phyloP scores from a whole-genome alignment of 1,139 yeast species.

The Diutina rugosa region DNA sequence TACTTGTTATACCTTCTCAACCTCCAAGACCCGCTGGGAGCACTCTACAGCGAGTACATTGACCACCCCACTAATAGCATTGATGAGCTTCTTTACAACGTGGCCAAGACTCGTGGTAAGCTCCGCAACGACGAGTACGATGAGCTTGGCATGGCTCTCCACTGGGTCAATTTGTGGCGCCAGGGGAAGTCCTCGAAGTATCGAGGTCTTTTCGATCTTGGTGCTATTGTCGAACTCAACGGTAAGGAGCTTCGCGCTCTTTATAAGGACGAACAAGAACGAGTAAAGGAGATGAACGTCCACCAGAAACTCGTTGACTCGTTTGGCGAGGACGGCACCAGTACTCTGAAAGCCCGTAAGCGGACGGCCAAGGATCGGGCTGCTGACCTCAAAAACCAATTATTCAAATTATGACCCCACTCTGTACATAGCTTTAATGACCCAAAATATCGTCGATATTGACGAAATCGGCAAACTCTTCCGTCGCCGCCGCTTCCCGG shows the following conservation, averaged over 20 bases:
- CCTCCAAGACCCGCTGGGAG: slow-evolving; percentile 39
- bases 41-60: slow-evolving; percentile 32
- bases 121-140: slow-evolving; percentile 25
- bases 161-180: slow-evolving; percentile 58
- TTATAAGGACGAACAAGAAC: slow-evolving; percentile 16
- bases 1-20: slow-evolving; percentile 67
- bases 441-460: not conserved
- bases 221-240: slow-evolving; percentile 19
- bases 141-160: slow-evolving; percentile 51
- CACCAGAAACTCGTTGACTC: slow-evolving; percentile 19
- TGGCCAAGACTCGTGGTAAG: slow-evolving; percentile 32
- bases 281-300: slow-evolving; percentile 18
- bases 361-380: slow-evolving; percentile 36
- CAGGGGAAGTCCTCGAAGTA: slow-evolving; percentile 34
- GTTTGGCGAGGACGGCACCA: slow-evolving; percentile 30
- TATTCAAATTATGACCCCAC: slow-evolving; percentile 20
- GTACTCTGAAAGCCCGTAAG: slow-evolving; percentile 20
- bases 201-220: slow-evolving; percentile 24
- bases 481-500: slow-evolving; percentile 4
- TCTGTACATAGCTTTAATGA: not conserved
- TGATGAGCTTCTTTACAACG: slow-evolving; percentile 41
- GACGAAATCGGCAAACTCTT: slow-evolving; percentile 4
- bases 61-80: slow-evolving; percentile 66
- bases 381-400: slow-evolving; percentile 24
- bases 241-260: slow-evolving; percentile 14